A percentile compares a stretch with the other conserved stretches of the same genome.
Evolutionary conservation across 495 filamentous ascomycete species (phyloP).

Genomic region (Rhypophila decipiens): DNA sequence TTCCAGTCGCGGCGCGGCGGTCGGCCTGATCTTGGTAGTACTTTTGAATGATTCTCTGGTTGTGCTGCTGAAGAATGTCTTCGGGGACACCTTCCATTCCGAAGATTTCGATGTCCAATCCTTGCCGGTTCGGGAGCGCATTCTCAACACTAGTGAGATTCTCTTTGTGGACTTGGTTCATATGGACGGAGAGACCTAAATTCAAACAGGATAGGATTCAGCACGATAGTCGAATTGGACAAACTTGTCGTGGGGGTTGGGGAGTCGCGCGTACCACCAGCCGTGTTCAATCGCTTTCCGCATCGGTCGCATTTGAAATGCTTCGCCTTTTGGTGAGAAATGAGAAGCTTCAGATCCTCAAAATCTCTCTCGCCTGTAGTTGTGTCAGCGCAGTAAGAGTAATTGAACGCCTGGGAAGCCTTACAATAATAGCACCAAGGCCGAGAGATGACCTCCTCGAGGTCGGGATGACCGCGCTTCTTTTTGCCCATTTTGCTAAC

Average conservation of each 20-base stretch:
- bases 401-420: constrained; percentile 6
- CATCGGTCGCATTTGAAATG: constrained; percentile 97
- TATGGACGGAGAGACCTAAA: constrained; percentile 84
- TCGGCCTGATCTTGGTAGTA: constrained; percentile 83
- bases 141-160: constrained; percentile 79
- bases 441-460: constrained; percentile 79
- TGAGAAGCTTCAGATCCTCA: constrained; percentile 91
- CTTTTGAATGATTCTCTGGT: constrained; percentile 73
- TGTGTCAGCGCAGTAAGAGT: background rate
- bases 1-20: constrained; percentile 73
- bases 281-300: constrained; percentile 80
- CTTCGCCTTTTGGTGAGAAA: constrained; percentile 95
- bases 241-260: background rate
- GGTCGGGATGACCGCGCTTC: constrained; percentile 73
- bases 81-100: constrained; percentile 96
- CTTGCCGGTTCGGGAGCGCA: constrained; percentile 74
- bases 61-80: constrained; percentile 72
- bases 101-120: constrained; percentile 90
- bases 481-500: constrained; percentile 67
- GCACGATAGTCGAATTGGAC: background rate
- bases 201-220: constrained; percentile 16
- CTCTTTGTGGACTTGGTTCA: constrained; percentile 98
- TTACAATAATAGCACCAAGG: constrained; percentile 97
- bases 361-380: constrained; percentile 78
- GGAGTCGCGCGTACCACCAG: constrained; percentile 62